phyloP scores from a whole-genome alignment of 2,329 filamentous ascomycete species.

The Penicillium polonicum region DNA sequence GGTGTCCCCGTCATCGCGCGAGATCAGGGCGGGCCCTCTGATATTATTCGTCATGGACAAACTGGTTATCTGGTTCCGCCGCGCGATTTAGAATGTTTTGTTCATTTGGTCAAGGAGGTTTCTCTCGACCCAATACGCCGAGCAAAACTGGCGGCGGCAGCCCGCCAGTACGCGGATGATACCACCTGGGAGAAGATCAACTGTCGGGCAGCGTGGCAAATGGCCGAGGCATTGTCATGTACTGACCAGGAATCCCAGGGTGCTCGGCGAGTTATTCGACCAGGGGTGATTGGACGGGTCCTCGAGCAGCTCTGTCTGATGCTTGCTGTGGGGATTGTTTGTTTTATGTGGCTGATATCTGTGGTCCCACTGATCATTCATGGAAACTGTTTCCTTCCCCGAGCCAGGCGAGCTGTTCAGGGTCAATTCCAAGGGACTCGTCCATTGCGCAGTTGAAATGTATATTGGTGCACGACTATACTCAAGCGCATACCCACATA shows the following conservation, averaged over 20 bases:
- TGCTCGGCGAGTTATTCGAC: slow-evolving; percentile 12
- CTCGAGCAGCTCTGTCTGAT: slow-evolving; percentile 30
- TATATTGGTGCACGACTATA: background rate
- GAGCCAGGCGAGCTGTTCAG: slow-evolving; percentile 19
- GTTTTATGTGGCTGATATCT: slow-evolving; percentile 39
- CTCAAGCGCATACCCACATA: background rate
- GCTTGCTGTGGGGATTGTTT: slow-evolving; percentile 34
- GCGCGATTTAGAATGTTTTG: slow-evolving; percentile 59
- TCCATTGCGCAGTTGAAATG: slow-evolving; percentile 9
- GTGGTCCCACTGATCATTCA: slow-evolving; percentile 40
- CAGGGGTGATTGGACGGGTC: slow-evolving; percentile 10
- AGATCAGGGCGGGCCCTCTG: slow-evolving; percentile 67
- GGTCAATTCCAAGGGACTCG: slow-evolving; percentile 17
- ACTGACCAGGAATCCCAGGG: slow-evolving; percentile 19
- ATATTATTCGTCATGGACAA: slow-evolving; percentile 60
- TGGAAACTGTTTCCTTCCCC: slow-evolving; percentile 30
- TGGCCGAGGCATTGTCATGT: slow-evolving; percentile 49
- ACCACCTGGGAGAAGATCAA: slow-evolving; percentile 72
- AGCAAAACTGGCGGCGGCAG: slow-evolving; percentile 46
- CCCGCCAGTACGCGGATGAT: slow-evolving; percentile 58
- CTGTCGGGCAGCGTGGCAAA: slow-evolving; percentile 65
- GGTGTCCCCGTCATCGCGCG: slow-evolving; percentile 67
- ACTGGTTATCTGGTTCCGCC: slow-evolving; percentile 63
- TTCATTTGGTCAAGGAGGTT: slow-evolving; percentile 53
- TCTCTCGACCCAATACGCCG: slow-evolving; percentile 49